These are phyloP conservation scores for Nicotiana benthamiana DNA, from an alignment of 257 asterid species.

Conservation along the genomic window DNA sequence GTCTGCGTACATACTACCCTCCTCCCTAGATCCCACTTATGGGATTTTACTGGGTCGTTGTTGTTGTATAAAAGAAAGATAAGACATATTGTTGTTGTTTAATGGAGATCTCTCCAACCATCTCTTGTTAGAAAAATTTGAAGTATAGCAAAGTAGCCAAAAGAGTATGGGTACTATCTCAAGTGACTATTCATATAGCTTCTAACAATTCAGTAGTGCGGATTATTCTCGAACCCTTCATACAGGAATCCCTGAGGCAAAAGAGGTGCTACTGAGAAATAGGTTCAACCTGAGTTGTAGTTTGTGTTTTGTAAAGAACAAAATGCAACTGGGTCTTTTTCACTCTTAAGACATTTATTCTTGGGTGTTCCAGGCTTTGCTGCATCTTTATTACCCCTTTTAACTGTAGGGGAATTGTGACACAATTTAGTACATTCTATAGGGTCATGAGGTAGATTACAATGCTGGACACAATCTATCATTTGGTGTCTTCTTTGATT, in stretches of 20 bases:
- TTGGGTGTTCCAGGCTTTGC: background rate
- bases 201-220: background rate
- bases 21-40: too few relatives aligned
- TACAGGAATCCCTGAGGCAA: background rate
- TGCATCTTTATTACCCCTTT: background rate
- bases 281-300: background rate
- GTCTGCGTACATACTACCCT: too few relatives aligned
- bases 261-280: background rate
- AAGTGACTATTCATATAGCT: background rate
- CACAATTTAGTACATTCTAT: background rate
- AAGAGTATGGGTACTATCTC: background rate
- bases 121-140: background rate
- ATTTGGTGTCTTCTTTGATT: background rate
- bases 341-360: background rate
- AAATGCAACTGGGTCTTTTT: background rate
- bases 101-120: background rate
- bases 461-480: background rate
- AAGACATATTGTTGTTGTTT: background rate
- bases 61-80: background rate
- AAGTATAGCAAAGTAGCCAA: background rate
- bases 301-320: background rate
- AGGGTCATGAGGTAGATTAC: background rate
- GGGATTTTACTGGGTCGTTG: too few relatives aligned
- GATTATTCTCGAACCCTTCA: background rate
- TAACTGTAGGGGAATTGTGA: background rate